Evolutionary conservation across 2,329 filamentous ascomycete species (phyloP).

Genomic region (Beauveria medogensis): DNA sequence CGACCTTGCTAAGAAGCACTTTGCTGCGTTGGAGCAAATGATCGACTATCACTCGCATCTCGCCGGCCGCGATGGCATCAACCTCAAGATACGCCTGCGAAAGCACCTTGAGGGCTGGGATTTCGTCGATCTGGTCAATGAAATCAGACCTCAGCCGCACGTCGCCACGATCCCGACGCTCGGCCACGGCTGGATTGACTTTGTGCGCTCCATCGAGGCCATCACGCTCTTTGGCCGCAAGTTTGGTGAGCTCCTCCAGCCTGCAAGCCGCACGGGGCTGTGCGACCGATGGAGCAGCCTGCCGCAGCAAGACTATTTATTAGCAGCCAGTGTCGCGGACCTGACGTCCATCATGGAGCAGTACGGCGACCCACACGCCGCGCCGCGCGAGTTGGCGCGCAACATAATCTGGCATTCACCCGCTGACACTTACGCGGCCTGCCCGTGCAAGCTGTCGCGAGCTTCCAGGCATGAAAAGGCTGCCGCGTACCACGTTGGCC

Average conservation of each 20-base stretch:
- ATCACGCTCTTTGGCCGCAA: conserved; percentile 17
- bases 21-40: conserved; percentile 17
- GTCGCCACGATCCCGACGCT: conserved; percentile 12
- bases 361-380: neutral
- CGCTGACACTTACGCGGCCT: neutral
- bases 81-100: conserved; percentile 8
- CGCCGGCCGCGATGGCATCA: conserved; percentile 10
- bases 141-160: conserved; percentile 14
- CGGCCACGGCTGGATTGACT: conserved; percentile 19
- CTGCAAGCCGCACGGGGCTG: neutral
- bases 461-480: neutral
- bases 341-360: neutral
- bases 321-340: neutral
- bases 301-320: neutral
- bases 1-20: conserved; percentile 16
- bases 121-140: conserved; percentile 19
- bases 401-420: neutral
- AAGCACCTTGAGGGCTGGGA: conserved; percentile 23
- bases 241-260: conserved; percentile 17
- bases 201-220: conserved; percentile 15
- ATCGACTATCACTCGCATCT: conserved; percentile 18
- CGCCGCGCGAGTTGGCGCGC: neutral
- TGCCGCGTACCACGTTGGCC: neutral
- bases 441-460: neutral
- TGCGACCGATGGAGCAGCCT: neutral